A percentile compares a stretch with the other conserved stretches of the same genome.
Evolutionary conservation across 2,329 filamentous ascomycete species (phyloP).

Genomic region (Leptographium radiaticola): DNA sequence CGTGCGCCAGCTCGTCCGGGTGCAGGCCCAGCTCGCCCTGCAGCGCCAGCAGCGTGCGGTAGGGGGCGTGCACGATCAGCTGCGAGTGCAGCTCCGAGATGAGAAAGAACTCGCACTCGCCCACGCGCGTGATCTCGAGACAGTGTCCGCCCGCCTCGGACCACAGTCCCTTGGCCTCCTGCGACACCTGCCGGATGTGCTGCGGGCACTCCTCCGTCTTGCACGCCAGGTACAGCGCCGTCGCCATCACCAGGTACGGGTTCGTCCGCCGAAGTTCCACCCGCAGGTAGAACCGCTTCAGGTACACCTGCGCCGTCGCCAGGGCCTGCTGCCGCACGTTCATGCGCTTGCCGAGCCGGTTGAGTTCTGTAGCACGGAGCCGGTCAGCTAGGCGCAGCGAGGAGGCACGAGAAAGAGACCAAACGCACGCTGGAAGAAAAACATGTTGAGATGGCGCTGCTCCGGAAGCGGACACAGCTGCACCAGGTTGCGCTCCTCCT

Average conservation of each 20-base stretch:
- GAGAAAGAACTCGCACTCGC: slow-evolving; percentile 86
- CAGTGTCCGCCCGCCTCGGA: slow-evolving; percentile 50
- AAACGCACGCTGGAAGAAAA: slow-evolving; percentile 72
- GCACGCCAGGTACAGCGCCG: slow-evolving; percentile 85
- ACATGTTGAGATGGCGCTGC: slow-evolving; percentile 71
- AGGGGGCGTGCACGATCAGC: slow-evolving; percentile 82
- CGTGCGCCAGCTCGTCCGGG: slow-evolving; percentile 66
- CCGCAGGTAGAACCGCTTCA: slow-evolving; percentile 84
- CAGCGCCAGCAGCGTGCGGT: slow-evolving; percentile 64
- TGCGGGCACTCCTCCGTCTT: slow-evolving; percentile 98
- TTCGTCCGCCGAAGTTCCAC: slow-evolving; percentile 89
- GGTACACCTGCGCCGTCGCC: slow-evolving; percentile 87
- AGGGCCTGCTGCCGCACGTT: slow-evolving; percentile 80
- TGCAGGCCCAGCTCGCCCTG: slow-evolving; percentile 56
- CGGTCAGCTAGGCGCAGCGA: neutral
- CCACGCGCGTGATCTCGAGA: slow-evolving; percentile 69
- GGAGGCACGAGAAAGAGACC: neutral
- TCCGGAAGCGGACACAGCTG: slow-evolving; percentile 75
- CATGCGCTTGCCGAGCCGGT: slow-evolving; percentile 72
- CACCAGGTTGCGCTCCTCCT: slow-evolving; percentile 60
- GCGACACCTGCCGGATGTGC: slow-evolving; percentile 82
- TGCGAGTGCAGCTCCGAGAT: slow-evolving; percentile 87
- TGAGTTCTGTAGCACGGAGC: slow-evolving; percentile 46
- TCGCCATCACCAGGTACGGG: slow-evolving; percentile 84
- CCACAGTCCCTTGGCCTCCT: slow-evolving; percentile 77